Evolutionary conservation across 2,329 filamentous ascomycete genomes (phyloP), one percentile per base, ranked within the genome.

Genomic region (Xenosphaeropsis pyriputrescens): DNA sequence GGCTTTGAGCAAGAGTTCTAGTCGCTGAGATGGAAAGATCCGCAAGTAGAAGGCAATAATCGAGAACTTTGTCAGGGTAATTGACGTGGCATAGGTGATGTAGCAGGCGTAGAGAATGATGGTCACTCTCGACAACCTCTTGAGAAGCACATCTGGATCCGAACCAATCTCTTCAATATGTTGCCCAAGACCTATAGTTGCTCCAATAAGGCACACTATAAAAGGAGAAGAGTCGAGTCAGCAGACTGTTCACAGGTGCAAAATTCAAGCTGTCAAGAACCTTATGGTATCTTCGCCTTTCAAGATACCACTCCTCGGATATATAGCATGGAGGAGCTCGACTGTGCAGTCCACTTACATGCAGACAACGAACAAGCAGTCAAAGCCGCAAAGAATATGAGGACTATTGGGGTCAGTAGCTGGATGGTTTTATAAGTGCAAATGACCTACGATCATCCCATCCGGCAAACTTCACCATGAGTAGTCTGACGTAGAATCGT

Each of bases 31-130:
- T 29, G 39, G 35, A 15, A 46, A 46, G 13, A 46, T 41, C 8
- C 44, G 35, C 29, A 41, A 18, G 32, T 43, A 46, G 13, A 40
- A 41, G 14, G 42, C 41, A 29, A 46, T 36, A 29, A 46, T 42
- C 6, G 42, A 42, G 18, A 42, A 37, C 18, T 46, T 46, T 2
- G 39, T 42, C 15, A 44, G 44, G 2, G 42, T 41, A 6, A 44
- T 46, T 5, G 44, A 37, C 2, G 39, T 46, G 5, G 40, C 34
- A 15, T 46, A 46, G 13, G 40, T 32, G 5, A 44, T 40, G 19
- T 42, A 43, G 35, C 36, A 36, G 2, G 37, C 39, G 16, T 41
- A 43, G 1, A 45, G 35, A 6, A 37, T 16, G 35, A 42, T 45
- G 2, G 35, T 42, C 16, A 44, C 35, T 8, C 29, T 17, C 9